These are phyloP conservation scores for Monosporozyma yasuniensis DNA, from an alignment of 805 yeast genomes.

Conservation along the genomic window DNA sequence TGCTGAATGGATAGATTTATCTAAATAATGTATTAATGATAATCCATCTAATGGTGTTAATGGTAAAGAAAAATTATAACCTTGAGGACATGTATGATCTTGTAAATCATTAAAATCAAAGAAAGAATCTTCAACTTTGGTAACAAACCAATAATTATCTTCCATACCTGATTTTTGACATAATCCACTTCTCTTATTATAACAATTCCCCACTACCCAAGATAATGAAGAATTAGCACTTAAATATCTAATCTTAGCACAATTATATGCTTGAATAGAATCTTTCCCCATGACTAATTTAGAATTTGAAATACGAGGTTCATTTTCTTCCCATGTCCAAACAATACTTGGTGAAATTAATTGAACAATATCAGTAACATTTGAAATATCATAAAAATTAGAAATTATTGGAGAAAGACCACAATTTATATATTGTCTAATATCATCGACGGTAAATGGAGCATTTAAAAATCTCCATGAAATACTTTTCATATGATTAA, in stretches of 20 bases:
- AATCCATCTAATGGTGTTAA: conserved; percentile 40
- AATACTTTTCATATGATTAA: conserved; percentile 9
- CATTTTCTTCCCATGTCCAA: conserved; percentile 70
- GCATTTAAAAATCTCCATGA: conserved; percentile 39
- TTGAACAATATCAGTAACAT: conserved; percentile 24
- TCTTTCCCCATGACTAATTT: conserved; percentile 13
- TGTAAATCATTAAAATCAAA: conserved; percentile 31
- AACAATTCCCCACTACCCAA: conserved; percentile 65
- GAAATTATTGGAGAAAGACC: conserved; percentile 65
- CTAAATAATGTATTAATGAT: conserved; percentile 15
- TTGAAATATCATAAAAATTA: conserved; percentile 20
- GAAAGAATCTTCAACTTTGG: conserved; percentile 32
- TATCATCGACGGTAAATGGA: conserved; percentile 33
- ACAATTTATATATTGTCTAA: conserved; percentile 36
- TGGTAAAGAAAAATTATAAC: conserved; percentile 40
- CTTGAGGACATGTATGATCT: conserved; percentile 31
- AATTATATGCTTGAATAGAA: conserved; percentile 33
- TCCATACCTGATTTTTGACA: conserved; percentile 42
- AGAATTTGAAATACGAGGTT: conserved; percentile 35
- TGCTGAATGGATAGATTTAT: background rate
- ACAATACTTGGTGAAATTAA: conserved; percentile 31
- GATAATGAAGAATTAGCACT: conserved; percentile 31
- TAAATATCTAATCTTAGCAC: conserved; percentile 33
- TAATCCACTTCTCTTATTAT: conserved; percentile 39
- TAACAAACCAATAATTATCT: conserved; percentile 38